A percentile compares a stretch with the other conserved stretches of the same genome.
Evolutionary conservation across 495 filamentous ascomycete genomes (phyloP).

Genomic region (Talaromyces thailandensis): DNA sequence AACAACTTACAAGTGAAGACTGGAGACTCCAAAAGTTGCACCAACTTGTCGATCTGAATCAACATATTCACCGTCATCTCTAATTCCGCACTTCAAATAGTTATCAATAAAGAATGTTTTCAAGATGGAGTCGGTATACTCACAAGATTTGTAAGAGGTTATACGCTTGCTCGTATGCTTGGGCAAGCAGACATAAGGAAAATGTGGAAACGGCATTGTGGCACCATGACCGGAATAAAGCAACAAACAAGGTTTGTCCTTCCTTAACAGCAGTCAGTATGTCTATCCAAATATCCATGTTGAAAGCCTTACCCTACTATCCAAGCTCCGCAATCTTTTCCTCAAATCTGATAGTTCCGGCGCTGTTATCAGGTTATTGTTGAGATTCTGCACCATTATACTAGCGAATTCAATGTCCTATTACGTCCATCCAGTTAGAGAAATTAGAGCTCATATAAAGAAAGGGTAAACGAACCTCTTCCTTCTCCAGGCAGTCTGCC

Average conservation of each 20-base stretch:
- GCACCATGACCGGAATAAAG: slow-evolving; percentile 94
- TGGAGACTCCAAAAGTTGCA: slow-evolving; percentile 93
- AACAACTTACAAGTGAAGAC: slow-evolving; percentile 82
- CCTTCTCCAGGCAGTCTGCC: slow-evolving; percentile 94
- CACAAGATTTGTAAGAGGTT: slow-evolving; percentile 95
- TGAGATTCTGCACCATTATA: slow-evolving; percentile 99
- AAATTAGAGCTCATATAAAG: background rate
- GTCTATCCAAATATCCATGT: background rate
- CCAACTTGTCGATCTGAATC: slow-evolving; percentile 98
- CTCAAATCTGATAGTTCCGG: slow-evolving; percentile 87
- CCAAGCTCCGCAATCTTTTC: slow-evolving; percentile 81
- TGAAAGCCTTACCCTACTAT: slow-evolving; percentile 54
- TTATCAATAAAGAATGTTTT: slow-evolving; percentile 25
- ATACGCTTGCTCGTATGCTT: slow-evolving; percentile 98
- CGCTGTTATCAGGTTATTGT: slow-evolving; percentile 97
- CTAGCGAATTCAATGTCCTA: slow-evolving; percentile 93
- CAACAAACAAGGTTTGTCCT: slow-evolving; percentile 89
- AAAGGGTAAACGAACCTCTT: slow-evolving; percentile 48
- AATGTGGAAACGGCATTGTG: slow-evolving; percentile 98
- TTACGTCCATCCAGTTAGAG: background rate
- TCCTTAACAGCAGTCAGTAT: slow-evolving; percentile 46
- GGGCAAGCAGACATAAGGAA: slow-evolving; percentile 88
- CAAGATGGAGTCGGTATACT: slow-evolving; percentile 13
- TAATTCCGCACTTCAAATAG: slow-evolving; percentile 67
- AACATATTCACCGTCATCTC: slow-evolving; percentile 99